Evolutionary conservation across 164 flowering plant species (phyloP), one percentile per base, ranked within the genome.

Genomic region (Paratinospora sagittata): DNA sequence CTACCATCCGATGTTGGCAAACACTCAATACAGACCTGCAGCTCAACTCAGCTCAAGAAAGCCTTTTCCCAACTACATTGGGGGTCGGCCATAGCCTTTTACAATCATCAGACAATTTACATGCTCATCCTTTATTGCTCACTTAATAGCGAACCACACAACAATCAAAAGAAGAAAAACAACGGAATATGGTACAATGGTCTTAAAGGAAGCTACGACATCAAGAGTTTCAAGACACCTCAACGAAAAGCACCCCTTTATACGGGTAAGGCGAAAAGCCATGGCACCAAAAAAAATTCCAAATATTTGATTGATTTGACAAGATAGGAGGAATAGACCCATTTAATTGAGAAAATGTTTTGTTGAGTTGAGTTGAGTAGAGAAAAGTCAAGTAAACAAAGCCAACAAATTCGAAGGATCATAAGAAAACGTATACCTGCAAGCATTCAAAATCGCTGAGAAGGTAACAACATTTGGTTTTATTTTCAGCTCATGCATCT

Each of bases 401-500:
- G 30, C 19, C 21, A 27, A 68, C 7, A 27, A n/a, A 24, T 61
- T 23, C 5, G 19, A 52, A 72, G 43, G 30, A 37, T 39, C 21
- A 63, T 1, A 67, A 21, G 33, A 52, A 72, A 65, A 65, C 19
- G 21, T 17, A 19, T 82, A 95, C 99, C 99, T 95, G 98, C 99
- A 95, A 68, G 99, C 99, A 81, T 92, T 95, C 75, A 95, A 74
- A 73, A 95, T 95, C 37, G 98, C 99, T 0, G 99, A 95, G 78
- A 95, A 95, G 24, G 99, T 95, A 64, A 95, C 98, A 13, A 95
- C 99, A 84, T 95, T 95, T 27, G 99, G 99, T 74, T 91, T 92
- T 68, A 95, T 93, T 63, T 91, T 81, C 77, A 91, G 78, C 72
- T 90, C 86, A 66, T 93, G 98, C 99, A 95, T 92, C 83, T 88